Evolutionary conservation across 1,284 basidiomycete genomes (phyloP), one percentile per base, ranked within the genome.

Genomic region (Prillingera fragicola): DNA sequence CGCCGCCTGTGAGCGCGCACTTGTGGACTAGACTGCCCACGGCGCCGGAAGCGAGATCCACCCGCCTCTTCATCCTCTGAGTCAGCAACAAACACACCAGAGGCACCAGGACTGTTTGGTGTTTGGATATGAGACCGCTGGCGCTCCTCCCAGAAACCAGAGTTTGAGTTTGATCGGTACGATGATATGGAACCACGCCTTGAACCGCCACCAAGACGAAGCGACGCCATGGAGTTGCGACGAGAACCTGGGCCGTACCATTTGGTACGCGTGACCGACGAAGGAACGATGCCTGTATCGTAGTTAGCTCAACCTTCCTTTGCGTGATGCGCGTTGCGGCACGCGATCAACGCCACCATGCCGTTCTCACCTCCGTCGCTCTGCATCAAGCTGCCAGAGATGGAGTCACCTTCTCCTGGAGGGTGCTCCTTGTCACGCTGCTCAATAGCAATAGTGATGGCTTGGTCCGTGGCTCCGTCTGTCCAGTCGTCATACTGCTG

Each of bases 11-110:
- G 9, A 12, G 32, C 8, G 7, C 32, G 32, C 9, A 13, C 14
- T 8, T 13, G 32, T n/a, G 32, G 14, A 33, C 32, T 13, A 33
- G 39, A 23, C 34, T 43, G 22, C 37, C 38, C 35, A 33, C 19
- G 9, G 14, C 32, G 8, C 23, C 41, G 46, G 18, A 34, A 49
- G 6, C 50, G 29, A 8, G 44, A 55, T 14, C 21, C 41, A 33
- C 19, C 48, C 43, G 33, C 14, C 17, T 32, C 29, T 14, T 69
- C 67, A 40, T 67, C 67, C 18, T 67, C 67, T 18, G 61, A 64
- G 29, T 69, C 67, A 9, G 56, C 52, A 5, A 56, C 41, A 33
- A 69, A 67, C 3, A 69, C 67, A 6, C 55, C 60, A 0, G 62
- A 62, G 9, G 50, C 55, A 4, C 32, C 37, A 0, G 67, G 64